Evolutionary conservation across 148 eudicot species (phyloP).

Genomic region (Mesembryanthemum crystallinum): DNA sequence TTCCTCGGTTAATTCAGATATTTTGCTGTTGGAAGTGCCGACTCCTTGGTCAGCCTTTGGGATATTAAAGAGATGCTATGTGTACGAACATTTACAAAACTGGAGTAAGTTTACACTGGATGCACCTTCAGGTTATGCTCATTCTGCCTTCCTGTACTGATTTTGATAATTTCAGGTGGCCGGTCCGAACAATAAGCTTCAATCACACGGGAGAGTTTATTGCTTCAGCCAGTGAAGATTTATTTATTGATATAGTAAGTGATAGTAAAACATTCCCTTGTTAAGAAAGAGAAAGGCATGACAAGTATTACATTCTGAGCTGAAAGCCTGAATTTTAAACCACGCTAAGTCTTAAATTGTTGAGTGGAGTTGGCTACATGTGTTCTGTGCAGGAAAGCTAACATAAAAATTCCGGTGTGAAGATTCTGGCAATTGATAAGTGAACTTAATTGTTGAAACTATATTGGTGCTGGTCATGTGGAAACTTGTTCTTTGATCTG

Average conservation of each 20-base stretch:
- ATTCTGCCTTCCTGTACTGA: neutral
- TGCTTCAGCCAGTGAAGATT: conserved; percentile 97
- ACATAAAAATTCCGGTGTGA: neutral
- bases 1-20: conserved; percentile 46
- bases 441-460: neutral
- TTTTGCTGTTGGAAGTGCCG: conserved; percentile 99
- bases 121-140: conserved; percentile 13
- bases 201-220: conserved; percentile 93
- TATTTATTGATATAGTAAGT: conserved; percentile 91
- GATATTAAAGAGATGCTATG: conserved; percentile 91
- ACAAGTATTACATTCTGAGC: neutral
- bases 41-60: conserved; percentile 98
- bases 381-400: neutral
- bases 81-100: conserved; percentile 86
- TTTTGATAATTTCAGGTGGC: conserved; percentile 65
- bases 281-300: neutral
- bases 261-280: neutral
- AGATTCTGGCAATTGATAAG: neutral
- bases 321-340: neutral
- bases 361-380: neutral
- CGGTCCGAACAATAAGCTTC: conserved; percentile 95
- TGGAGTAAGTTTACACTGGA: conserved; percentile 56
- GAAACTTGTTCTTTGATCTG: neutral
- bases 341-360: neutral
- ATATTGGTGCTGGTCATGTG: neutral